Evolutionary conservation across 495 filamentous ascomycete genomes (phyloP).

Genomic region (Aspergillus cavernicola): DNA sequence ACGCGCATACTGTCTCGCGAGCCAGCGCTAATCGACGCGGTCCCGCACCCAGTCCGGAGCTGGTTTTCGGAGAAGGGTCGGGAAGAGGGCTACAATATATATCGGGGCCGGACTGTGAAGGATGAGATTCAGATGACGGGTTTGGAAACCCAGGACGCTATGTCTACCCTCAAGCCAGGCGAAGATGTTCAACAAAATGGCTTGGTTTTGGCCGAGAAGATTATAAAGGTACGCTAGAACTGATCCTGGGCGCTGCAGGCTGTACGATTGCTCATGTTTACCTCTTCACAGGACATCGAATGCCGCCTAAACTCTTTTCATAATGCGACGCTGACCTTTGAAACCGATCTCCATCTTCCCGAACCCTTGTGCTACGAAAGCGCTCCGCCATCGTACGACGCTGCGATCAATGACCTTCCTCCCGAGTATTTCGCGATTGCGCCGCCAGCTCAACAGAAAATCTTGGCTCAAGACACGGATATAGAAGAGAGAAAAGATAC

Average conservation of each 20-base stretch:
- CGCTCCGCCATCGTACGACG: constrained; percentile 43
- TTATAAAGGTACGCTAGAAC: background rate
- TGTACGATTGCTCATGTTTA: background rate
- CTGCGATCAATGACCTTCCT: constrained; percentile 40
- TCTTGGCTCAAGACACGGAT: constrained; percentile 7
- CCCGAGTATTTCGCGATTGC: constrained; percentile 37
- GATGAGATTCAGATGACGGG: background rate
- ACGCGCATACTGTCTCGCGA: constrained; percentile 1
- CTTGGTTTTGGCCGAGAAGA: background rate
- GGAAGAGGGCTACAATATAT: background rate
- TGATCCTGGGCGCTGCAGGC: background rate
- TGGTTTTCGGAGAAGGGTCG: background rate
- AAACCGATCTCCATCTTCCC: constrained; percentile 16
- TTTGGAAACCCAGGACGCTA: background rate
- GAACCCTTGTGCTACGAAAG: constrained; percentile 21
- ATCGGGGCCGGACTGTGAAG: too few relatives aligned
- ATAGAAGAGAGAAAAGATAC: constrained; percentile 24
- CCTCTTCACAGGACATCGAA: background rate
- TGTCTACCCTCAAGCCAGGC: background rate
- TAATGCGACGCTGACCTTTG: constrained; percentile 11
- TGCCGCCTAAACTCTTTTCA: background rate
- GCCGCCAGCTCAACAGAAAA: constrained; percentile 27
- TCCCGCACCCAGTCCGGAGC: background rate
- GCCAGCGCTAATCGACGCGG: background rate
- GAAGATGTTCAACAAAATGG: background rate